These are phyloP conservation scores for Pterocarpus macrocarpus DNA, from an alignment of 306 rosid genomes.

Conservation along the genomic window DNA sequence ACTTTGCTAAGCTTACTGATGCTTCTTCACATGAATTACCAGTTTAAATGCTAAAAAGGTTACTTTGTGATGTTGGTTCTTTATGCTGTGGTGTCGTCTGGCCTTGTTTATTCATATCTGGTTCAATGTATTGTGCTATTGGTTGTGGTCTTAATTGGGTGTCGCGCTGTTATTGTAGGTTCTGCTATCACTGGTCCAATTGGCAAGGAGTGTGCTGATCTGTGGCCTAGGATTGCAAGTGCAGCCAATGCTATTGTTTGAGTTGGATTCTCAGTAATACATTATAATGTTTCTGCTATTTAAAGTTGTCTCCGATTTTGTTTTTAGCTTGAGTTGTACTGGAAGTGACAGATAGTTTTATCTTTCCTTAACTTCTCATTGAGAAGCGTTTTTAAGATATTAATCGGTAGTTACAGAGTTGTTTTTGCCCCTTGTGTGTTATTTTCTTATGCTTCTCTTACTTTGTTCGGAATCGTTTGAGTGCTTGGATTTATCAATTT, in stretches of 20 bases:
- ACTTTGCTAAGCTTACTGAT: too few species aligned
- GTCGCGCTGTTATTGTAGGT: conserved; percentile 50
- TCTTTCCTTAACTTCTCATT: neutral
- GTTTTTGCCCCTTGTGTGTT: neutral
- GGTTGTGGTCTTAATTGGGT: neutral
- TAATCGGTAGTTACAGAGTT: conserved; percentile 16
- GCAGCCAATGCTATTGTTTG: conserved; percentile 90
- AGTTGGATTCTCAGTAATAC: conserved; percentile 7
- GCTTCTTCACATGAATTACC: too few species aligned
- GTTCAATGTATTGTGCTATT: neutral
- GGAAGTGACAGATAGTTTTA: conserved; percentile 22
- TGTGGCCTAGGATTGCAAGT: conserved; percentile 95
- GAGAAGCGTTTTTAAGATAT: conserved; percentile 31
- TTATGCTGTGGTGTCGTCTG: too few species aligned
- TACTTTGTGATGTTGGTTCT: too few species aligned
- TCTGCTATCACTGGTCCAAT: conserved; percentile 92
- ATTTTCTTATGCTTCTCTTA: neutral
- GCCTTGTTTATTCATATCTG: neutral
- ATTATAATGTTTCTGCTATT: conserved; percentile 21
- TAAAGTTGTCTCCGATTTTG: conserved; percentile 15
- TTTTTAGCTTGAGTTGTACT: conserved; percentile 27
- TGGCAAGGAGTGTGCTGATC: conserved; percentile 94
- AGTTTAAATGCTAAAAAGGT: too few species aligned
- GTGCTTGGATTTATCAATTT: neutral
- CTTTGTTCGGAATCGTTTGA: neutral